Percentiles rank a stretch among this genome's conserved stretches.
Conservation (phyloP, 2,329 filamentous ascomycete species). For the Aureobasidium sp. region DNA sequence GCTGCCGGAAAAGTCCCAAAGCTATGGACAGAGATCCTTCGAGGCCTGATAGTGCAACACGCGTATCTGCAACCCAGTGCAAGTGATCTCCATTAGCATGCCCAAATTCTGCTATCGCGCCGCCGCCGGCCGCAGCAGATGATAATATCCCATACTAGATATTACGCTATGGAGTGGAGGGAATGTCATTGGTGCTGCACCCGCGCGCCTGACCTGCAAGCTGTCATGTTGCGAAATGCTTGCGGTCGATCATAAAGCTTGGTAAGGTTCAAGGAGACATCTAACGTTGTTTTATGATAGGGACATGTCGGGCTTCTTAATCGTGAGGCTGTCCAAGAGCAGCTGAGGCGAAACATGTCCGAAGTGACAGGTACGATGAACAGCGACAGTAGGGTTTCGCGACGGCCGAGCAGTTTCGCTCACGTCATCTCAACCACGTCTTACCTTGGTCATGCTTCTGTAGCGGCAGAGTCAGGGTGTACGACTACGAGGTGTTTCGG, state of each 20-base stretch:
- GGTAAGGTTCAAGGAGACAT: conserved; percentile 1
- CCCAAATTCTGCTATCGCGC: background rate
- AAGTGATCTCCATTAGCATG: background rate
- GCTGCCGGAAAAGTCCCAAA: background rate
- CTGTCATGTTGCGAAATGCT: background rate
- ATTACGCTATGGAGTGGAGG: background rate
- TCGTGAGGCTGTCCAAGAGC: background rate
- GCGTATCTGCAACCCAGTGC: background rate
- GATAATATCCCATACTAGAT: background rate
- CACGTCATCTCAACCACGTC: background rate
- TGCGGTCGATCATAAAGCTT: conserved; percentile 13
- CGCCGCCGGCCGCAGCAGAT: background rate
- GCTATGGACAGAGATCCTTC: background rate
- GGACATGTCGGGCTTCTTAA: background rate
- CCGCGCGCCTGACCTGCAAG: background rate
- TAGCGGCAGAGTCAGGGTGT: conserved; percentile 1
- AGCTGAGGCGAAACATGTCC: background rate
- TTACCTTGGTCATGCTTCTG: conserved; percentile 6
- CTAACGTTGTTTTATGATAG: background rate
- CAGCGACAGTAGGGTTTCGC: background rate
- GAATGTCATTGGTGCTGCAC: background rate
- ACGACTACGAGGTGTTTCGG: background rate
- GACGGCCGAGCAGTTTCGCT: background rate
- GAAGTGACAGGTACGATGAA: background rate
- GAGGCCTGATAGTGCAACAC: background rate